Evolutionary conservation across 331 rosid genomes (phyloP), one percentile per base, ranked within the genome.

Genomic region (Cydonia oblonga): DNA sequence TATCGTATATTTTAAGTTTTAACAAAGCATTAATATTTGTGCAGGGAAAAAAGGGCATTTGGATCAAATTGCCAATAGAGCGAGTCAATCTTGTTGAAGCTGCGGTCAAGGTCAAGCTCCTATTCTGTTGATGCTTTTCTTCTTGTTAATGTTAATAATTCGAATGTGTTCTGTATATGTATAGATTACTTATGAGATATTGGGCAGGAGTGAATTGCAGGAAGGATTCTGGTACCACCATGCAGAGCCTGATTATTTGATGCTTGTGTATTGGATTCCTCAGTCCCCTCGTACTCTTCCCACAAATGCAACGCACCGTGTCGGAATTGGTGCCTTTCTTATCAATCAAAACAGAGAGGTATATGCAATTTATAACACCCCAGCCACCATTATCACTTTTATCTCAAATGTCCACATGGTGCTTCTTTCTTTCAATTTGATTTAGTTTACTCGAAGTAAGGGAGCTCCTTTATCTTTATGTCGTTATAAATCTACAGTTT

Each of bases 181-280:
- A 2, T 10, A 32, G 4, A 64, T 14, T 19, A 9, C 24, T 64
- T 19, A 64, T 2, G 22, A 10, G 1, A 32, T 44, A 15, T 33
- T 63, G 76, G 66, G 64, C 15, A 30, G 44, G 35, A 53, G 59
- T 70, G 66, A 18, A 58, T 6, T 64, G 73, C 87, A 91, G 98
- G 90, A 91, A 76, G 96, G 96, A 18, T 93, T 93, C 75, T 86
- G 89, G 92, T 91, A 84, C 77, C 96, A 93, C 83, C 96, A 93
- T 67, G 98, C 97, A 1, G 97, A 91, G 84, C 90, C 97, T 49
- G 78, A 83, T 14, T 86, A 91, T 77, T 76, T 91, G 78, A 93
- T 93, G 96, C 89, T 93, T 11, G 89, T 91, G 5, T 77, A 78
- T 70, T 93, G 98, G 97, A 86, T 93, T 77, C 89, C 96, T 5